A percentile compares a stretch with the other conserved stretches of the same genome.
Evolutionary conservation across 148 eudicot species (phyloP).

Genomic region (Euryodendron excelsum): DNA sequence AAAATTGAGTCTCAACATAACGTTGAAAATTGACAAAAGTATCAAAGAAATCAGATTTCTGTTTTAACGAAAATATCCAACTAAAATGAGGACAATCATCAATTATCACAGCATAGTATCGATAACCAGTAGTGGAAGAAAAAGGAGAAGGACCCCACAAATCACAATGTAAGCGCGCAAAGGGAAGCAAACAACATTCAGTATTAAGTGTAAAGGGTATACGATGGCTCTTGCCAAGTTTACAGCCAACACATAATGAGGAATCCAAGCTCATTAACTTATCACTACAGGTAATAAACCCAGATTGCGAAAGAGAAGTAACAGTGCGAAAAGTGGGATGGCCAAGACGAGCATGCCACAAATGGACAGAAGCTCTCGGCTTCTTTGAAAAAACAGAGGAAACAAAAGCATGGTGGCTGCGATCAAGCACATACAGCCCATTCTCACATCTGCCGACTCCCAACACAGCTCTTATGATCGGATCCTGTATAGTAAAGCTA

Average conservation of each 20-base stretch:
- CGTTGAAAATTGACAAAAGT: too few relatives aligned
- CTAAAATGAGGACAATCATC: too few relatives aligned
- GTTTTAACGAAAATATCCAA: too few relatives aligned
- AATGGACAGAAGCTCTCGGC: not conserved
- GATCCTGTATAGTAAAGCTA: not conserved
- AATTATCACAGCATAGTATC: too few relatives aligned
- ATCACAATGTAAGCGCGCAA: too few relatives aligned
- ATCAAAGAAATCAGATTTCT: too few relatives aligned
- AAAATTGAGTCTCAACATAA: too few relatives aligned
- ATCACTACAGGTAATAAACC: not conserved
- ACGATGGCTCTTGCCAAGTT: not conserved
- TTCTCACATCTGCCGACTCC: not conserved
- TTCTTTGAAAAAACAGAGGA: not conserved
- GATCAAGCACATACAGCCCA: not conserved
- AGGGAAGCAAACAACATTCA: not conserved
- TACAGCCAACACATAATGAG: not conserved
- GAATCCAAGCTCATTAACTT: not conserved
- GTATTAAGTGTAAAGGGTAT: not conserved
- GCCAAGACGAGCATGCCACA: not conserved
- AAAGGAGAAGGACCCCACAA: too few relatives aligned
- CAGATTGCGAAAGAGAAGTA: not conserved
- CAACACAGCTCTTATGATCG: not conserved
- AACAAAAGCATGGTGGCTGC: not conserved
- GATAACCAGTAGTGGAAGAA: too few relatives aligned
- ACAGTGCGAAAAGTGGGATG: not conserved